phyloP scores from a whole-genome alignment of 1,284 basidiomycete genomes.

The Puccinia brachypodii region DNA sequence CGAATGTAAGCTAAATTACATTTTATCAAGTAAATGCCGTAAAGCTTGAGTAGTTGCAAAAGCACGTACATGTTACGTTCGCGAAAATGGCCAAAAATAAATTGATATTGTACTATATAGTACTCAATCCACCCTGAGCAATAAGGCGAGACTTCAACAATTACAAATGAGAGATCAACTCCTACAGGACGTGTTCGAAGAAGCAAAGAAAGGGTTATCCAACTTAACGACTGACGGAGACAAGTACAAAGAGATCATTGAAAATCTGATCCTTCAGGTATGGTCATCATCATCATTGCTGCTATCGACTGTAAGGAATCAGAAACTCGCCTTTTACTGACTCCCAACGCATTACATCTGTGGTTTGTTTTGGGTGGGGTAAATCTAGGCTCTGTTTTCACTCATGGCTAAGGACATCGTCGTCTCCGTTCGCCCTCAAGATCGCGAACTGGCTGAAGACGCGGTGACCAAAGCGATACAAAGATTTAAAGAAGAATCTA shows the following conservation, averaged over 20 bases:
- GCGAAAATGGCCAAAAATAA: not conserved
- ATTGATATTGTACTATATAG: constrained; percentile 62
- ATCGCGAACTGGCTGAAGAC: constrained; percentile 63
- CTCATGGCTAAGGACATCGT: constrained; percentile 71
- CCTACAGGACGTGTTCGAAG: constrained; percentile 81
- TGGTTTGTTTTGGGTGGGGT: not conserved
- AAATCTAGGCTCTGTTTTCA: constrained; percentile 61
- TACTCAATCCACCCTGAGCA: constrained; percentile 91
- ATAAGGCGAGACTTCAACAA: constrained; percentile 88
- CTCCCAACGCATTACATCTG: not conserved
- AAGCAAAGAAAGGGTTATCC: constrained; percentile 68
- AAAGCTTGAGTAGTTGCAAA: no score
- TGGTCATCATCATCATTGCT: not conserved
- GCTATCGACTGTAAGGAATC: not conserved
- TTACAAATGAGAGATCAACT: constrained; percentile 90
- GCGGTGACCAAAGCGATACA: constrained; percentile 67
- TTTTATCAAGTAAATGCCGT: no score
- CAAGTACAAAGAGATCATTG: constrained; percentile 16
- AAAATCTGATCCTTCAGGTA: constrained; percentile 36
- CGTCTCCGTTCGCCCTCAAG: constrained; percentile 67
- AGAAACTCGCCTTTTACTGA: no score
- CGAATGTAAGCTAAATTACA: constrained; percentile 80
- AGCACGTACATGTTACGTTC: no score
- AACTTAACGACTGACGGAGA: constrained; percentile 59
- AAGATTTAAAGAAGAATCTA: constrained; percentile 73